phyloP scores from a whole-genome alignment of 192 early-diverging fungal species.

The Gaertneriomyces semiglobifer region DNA sequence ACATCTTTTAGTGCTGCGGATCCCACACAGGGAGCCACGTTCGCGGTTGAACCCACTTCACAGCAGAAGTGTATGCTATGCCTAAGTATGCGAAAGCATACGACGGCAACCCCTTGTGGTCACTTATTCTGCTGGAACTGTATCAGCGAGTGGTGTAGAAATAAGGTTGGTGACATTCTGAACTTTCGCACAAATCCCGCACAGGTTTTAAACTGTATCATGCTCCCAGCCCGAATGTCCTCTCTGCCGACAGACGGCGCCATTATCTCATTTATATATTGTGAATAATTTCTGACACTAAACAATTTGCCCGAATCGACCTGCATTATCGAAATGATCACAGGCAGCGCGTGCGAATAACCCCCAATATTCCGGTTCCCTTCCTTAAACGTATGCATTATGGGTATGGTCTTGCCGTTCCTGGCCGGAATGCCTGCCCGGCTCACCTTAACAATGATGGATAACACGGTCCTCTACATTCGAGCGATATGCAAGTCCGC shows the following conservation, averaged over 20 bases:
- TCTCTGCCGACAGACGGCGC: conserved; percentile 79
- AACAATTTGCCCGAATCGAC: too few relatives aligned
- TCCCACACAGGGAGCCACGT: conserved; percentile 18
- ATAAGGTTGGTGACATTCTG: conserved; percentile 56
- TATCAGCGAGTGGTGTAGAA: conserved; percentile 87
- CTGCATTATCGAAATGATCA: too few relatives aligned
- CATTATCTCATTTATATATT: conserved; percentile 68
- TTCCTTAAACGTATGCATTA: too few relatives aligned
- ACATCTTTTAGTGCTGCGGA: neutral
- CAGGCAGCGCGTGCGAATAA: too few relatives aligned
- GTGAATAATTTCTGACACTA: conserved; percentile 65
- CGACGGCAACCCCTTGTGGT: conserved; percentile 87
- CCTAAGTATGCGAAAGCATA: conserved; percentile 65
- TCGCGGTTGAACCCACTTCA: conserved; percentile 13
- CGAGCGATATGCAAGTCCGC: too few relatives aligned
- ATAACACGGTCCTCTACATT: too few relatives aligned
- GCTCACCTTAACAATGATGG: too few relatives aligned
- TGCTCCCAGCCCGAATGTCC: conserved; percentile 79
- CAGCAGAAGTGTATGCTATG: conserved; percentile 83
- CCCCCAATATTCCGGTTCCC: too few relatives aligned
- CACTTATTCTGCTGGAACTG: conserved; percentile 97
- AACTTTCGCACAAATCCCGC: neutral
- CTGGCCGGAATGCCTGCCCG: too few relatives aligned
- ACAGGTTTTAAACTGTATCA: conserved; percentile 1
- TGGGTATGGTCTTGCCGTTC: too few relatives aligned